Conservation (phyloP, 345 rosid species). For the Arabis alpina region DNA sequence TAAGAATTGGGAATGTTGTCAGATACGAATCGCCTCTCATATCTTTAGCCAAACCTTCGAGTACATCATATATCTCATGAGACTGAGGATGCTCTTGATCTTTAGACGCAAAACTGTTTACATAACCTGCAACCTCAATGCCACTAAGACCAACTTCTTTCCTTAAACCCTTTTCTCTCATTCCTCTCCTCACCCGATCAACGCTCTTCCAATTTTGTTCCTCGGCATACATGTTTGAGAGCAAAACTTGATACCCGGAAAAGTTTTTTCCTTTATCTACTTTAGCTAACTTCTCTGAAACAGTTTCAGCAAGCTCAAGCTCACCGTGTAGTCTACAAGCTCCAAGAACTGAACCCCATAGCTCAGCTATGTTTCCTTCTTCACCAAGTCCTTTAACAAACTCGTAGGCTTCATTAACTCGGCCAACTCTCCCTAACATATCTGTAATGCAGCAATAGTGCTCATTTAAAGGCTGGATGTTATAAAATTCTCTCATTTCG, state of each 20-base stretch:
- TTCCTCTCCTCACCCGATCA: constrained; percentile 69
- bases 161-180: constrained; percentile 70
- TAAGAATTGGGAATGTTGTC: constrained; percentile 13
- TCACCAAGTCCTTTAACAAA: constrained; percentile 73
- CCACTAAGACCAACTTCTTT: constrained; percentile 84
- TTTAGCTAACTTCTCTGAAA: constrained; percentile 59
- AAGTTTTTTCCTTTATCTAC: constrained; percentile 47
- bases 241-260: constrained; percentile 79
- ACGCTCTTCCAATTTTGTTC: constrained; percentile 77
- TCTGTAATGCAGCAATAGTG: constrained; percentile 84
- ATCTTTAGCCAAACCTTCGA: constrained; percentile 56
- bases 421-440: constrained; percentile 89
- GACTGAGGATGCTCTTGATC: constrained; percentile 63
- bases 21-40: constrained; percentile 48
- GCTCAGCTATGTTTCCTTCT: constrained; percentile 64
- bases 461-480: constrained; percentile 65
- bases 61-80: constrained; percentile 56
- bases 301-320: constrained; percentile 64
- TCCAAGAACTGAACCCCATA: constrained; percentile 88
- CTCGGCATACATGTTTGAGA: constrained; percentile 84
- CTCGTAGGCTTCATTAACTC: constrained; percentile 76
- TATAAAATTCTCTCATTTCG: constrained; percentile 61
- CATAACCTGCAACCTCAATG: constrained; percentile 63
- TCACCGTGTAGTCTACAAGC: constrained; percentile 75
- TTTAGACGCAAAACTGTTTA: constrained; percentile 63